A percentile compares a stretch with the other conserved stretches of the same genome.
Evolutionary conservation across 176 grass and related monocot species (phyloP).

Genomic region (Zoysia pacifica): DNA sequence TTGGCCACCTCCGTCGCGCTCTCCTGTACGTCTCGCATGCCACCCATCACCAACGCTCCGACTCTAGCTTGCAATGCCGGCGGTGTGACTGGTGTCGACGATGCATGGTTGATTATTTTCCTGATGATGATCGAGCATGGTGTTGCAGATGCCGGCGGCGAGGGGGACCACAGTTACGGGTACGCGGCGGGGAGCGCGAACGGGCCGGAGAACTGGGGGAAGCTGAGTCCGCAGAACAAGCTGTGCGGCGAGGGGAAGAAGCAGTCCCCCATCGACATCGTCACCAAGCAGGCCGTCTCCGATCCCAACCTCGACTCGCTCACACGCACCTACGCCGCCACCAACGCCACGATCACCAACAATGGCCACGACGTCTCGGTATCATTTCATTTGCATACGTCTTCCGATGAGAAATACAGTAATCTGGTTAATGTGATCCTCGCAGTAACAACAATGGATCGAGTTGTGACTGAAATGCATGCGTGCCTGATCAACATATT

Average conservation of each 20-base stretch:
- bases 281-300: conserved; percentile 19
- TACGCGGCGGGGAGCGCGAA: neutral
- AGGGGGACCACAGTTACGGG: neutral
- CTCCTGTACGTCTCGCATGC: neutral
- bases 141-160: neutral
- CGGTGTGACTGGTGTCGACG: neutral
- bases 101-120: too few relatives aligned
- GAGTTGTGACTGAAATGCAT: too few relatives aligned
- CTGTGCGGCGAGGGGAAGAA: conserved; percentile 47
- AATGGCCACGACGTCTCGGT: conserved; percentile 57
- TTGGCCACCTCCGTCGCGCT: conserved; percentile 15
- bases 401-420: too few relatives aligned
- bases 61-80: too few relatives aligned
- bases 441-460: too few relatives aligned
- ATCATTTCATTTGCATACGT: too few relatives aligned
- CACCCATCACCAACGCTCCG: too few relatives aligned
- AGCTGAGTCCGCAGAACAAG: conserved; percentile 49
- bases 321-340: conserved; percentile 42
- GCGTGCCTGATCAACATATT: too few relatives aligned
- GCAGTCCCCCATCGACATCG: conserved; percentile 83
- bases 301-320: conserved; percentile 28
- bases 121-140: neutral
- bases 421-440: too few relatives aligned
- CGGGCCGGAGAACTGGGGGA: conserved; percentile 71
- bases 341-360: conserved; percentile 52